Evolutionary conservation across 495 filamentous ascomycete genomes (phyloP).

Genomic region (Emericellopsis terricola): DNA sequence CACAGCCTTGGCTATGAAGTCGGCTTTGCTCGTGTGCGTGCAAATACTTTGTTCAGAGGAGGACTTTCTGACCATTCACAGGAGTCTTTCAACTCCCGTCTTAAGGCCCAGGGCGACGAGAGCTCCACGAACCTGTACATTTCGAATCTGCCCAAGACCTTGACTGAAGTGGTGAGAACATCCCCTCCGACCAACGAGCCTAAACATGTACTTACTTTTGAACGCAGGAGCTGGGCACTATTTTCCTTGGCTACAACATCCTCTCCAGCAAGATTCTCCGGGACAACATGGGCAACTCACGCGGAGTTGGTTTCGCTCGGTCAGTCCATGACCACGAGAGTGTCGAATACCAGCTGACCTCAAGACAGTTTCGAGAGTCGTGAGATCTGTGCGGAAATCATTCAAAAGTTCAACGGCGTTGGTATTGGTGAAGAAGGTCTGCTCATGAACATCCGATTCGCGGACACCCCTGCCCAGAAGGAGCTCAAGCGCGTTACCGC

Average conservation of each 20-base stretch:
- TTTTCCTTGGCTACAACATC: constrained; percentile 70
- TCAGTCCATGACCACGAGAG: constrained; percentile 29
- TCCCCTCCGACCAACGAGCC: too few relatives aligned
- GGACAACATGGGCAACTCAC: constrained; percentile 74
- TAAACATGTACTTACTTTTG: background rate
- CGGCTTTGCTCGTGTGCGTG: constrained; percentile 69
- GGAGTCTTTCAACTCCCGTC: constrained; percentile 91
- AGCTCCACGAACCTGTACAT: constrained; percentile 89
- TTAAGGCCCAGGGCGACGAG: constrained; percentile 79
- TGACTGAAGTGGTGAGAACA: constrained; percentile 83
- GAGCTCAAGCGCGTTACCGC: constrained; percentile 86
- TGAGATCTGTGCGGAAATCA: constrained; percentile 70
- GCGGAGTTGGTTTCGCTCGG: constrained; percentile 95
- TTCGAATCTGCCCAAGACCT: constrained; percentile 78
- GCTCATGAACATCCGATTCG: constrained; percentile 83
- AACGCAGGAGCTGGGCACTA: constrained; percentile 47
- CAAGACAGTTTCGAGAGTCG: constrained; percentile 85
- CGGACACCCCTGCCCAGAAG: constrained; percentile 92
- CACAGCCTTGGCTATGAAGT: constrained; percentile 88
- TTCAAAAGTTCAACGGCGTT: constrained; percentile 62
- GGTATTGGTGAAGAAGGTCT: constrained; percentile 53
- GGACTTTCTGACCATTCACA: too few relatives aligned
- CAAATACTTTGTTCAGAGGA: background rate
- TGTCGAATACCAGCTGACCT: too few relatives aligned
- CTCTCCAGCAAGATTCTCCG: constrained; percentile 86